Conservation (phyloP, 1,284 basidiomycete species). For the Cryptococcus sp. region DNA sequence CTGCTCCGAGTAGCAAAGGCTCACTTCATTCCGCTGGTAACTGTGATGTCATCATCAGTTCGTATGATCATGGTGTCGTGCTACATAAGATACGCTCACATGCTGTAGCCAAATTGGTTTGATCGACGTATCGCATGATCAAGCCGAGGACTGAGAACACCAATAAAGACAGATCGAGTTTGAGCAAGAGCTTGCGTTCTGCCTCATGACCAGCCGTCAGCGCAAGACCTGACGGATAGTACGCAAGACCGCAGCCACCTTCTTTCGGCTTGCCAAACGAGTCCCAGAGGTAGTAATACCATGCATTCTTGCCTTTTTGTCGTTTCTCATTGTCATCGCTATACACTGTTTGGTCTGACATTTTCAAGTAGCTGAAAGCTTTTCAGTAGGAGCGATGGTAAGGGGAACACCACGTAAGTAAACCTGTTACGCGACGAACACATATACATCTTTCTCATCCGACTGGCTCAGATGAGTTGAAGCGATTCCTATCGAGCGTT, state of each 20-base stretch:
- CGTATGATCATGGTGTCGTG: no score
- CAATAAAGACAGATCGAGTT: no score
- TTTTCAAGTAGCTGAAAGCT: no score
- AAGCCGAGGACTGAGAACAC: no score
- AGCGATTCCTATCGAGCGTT: no score
- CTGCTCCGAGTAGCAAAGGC: neutral
- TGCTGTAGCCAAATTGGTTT: slow-evolving; percentile 8
- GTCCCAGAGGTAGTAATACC: slow-evolving; percentile 26
- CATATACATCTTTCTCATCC: no score
- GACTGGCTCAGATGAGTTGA: no score
- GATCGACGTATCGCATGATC: slow-evolving; percentile 16
- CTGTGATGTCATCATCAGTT: no score
- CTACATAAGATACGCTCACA: neutral
- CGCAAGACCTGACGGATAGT: no score
- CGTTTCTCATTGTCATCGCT: neutral
- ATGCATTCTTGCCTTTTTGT: slow-evolving; percentile 2
- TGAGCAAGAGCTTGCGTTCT: neutral
- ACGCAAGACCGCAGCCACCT: neutral
- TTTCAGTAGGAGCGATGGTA: no score
- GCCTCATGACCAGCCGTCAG: neutral
- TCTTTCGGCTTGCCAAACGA: slow-evolving; percentile 14
- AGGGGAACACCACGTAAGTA: no score
- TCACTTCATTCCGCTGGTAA: slow-evolving; percentile 15
- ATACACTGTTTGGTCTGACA: neutral
- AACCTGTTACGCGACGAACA: no score